Evolutionary conservation across 441 rosid species (phyloP).

Genomic region (Populus hybrid): DNA sequence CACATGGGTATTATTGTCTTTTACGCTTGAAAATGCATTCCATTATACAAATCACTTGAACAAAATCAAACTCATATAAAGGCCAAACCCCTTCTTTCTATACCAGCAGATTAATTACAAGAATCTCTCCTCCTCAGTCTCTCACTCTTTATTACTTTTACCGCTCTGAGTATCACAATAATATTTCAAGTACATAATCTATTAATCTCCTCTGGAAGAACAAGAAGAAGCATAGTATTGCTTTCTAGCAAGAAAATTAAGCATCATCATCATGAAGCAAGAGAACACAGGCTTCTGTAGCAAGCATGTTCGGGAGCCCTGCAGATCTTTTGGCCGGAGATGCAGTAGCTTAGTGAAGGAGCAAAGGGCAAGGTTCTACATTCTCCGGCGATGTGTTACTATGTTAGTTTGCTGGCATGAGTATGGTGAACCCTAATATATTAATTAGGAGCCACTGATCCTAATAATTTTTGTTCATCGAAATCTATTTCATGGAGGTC

Average conservation of each 20-base stretch:
- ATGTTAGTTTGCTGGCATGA: conserved; percentile 55
- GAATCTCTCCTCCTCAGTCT: conserved; percentile 1
- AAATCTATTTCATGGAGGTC: not conserved
- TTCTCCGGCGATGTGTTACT: conserved; percentile 44
- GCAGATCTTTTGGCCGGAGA: conserved; percentile 39
- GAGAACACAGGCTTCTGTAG: conserved; percentile 28
- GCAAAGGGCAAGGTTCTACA: conserved; percentile 46
- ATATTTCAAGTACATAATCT: not conserved
- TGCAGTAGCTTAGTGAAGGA: conserved; percentile 45
- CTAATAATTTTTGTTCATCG: not conserved
- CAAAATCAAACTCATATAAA: conserved; percentile 31
- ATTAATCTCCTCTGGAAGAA: not conserved
- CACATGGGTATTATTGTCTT: conserved; percentile 16
- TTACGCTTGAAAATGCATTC: not conserved
- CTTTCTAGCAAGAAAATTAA: not conserved
- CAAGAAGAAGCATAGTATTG: not conserved
- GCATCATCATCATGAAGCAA: conserved; percentile 19
- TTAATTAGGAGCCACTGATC: not conserved
- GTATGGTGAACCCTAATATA: conserved; percentile 16
- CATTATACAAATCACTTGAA: not conserved
- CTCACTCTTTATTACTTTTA: not conserved
- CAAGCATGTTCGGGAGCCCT: conserved; percentile 37
- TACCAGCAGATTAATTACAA: conserved; percentile 13
- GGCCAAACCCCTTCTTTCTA: conserved; percentile 14
- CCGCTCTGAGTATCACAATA: not conserved